Evolutionary conservation across 2,329 filamentous ascomycete genomes (phyloP).

Genomic region (Calonectria hawksworthii): DNA sequence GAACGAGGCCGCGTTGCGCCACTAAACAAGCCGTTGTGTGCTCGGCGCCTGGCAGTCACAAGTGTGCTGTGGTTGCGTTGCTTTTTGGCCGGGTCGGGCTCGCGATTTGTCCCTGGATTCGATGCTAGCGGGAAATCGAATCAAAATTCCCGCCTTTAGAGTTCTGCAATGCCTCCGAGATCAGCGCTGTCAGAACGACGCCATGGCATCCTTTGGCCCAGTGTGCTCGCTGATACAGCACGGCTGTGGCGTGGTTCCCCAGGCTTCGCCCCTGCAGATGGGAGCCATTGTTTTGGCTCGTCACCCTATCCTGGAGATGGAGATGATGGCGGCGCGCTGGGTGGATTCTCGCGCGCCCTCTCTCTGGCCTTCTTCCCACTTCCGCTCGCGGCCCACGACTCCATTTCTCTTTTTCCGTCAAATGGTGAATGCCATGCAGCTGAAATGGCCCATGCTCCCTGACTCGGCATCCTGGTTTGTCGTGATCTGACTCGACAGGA

Average conservation of each 20-base stretch:
- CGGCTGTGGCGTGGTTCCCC: constrained; percentile 10
- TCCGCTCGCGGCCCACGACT: background rate
- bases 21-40: background rate
- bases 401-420: background rate
- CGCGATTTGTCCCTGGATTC: constrained; percentile 10
- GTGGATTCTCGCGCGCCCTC: background rate
- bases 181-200: constrained; percentile 13
- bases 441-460: constrained; percentile 7
- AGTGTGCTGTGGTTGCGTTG: too few relatives aligned
- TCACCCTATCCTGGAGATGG: background rate
- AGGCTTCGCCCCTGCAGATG: background rate
- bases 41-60: background rate
- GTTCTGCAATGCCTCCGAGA: constrained; percentile 8
- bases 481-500: constrained; percentile 19
- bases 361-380: background rate
- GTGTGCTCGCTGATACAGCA: background rate
- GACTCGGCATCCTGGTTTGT: constrained; percentile 21
- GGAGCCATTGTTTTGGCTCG: background rate
- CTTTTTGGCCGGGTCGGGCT: background rate
- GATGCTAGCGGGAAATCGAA: constrained; percentile 5
- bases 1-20: background rate
- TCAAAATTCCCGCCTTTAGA: background rate
- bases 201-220: background rate
- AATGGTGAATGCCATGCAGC: constrained; percentile 11
- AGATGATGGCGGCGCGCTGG: background rate